These are phyloP conservation scores for Saturnispora silvae DNA, from an alignment of 805 yeast species.

Conservation along the genomic window DNA sequence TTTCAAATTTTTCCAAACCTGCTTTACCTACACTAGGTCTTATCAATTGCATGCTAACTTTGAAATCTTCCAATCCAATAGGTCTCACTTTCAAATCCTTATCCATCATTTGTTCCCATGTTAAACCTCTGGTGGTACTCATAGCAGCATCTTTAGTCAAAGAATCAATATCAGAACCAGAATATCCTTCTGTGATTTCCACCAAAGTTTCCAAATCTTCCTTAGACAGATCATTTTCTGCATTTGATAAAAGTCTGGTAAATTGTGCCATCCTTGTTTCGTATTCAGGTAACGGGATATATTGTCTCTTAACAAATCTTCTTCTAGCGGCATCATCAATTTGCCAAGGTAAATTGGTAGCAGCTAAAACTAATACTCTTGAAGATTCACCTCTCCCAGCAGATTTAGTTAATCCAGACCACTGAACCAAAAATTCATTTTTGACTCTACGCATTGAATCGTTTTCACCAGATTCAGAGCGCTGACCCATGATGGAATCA, in stretches of 20 bases:
- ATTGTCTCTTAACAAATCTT: conserved; percentile 82
- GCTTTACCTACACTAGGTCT: conserved; percentile 83
- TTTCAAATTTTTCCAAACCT: conserved; percentile 69
- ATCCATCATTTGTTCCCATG: conserved; percentile 65
- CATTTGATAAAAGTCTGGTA: conserved; percentile 53
- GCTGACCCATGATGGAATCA: conserved; percentile 75
- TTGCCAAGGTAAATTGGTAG: conserved; percentile 94
- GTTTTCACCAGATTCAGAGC: conserved; percentile 61
- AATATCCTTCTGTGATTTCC: conserved; percentile 51
- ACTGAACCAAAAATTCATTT: conserved; percentile 86
- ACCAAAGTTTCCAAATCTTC: conserved; percentile 53
- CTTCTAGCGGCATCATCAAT: conserved; percentile 95
- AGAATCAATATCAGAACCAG: conserved; percentile 92
- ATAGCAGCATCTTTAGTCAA: conserved; percentile 94
- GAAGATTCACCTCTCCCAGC: conserved; percentile 55
- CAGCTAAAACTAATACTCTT: conserved; percentile 83
- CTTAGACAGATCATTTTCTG: conserved; percentile 57
- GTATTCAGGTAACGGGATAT: conserved; percentile 86
- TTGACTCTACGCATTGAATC: conserved; percentile 86
- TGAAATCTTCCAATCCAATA: conserved; percentile 62
- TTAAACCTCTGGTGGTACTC: conserved; percentile 89
- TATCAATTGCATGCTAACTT: conserved; percentile 62
- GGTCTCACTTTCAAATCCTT: conserved; percentile 73
- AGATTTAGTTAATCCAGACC: conserved; percentile 87
- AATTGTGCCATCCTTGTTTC: conserved; percentile 73